A percentile compares a stretch with the other conserved stretches of the same genome.
Conservation (phyloP, 1,139 yeast genomes). For the Hyphopichia khmerensis region DNA sequence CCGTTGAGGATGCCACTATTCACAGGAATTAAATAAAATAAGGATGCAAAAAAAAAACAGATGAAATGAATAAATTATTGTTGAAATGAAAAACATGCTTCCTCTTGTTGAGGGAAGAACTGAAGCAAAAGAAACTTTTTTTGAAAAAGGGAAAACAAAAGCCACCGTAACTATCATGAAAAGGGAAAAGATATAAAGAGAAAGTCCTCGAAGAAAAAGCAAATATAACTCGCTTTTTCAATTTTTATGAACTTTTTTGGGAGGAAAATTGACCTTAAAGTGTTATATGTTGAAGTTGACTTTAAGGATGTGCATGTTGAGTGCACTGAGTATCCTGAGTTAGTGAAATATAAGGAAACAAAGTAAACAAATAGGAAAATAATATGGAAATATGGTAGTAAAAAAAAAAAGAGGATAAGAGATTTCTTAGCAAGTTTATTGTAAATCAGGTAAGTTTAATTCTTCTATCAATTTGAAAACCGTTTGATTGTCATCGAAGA, state of each 20-base stretch:
- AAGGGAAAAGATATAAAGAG: slow-evolving; percentile 3
- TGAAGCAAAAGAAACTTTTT: slow-evolving; percentile 10
- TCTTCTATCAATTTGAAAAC: slow-evolving; percentile 44
- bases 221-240: too few relatives aligned
- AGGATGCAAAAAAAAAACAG: slow-evolving; percentile 6
- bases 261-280: background rate
- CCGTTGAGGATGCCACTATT: slow-evolving; percentile 36
- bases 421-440: slow-evolving; percentile 7
- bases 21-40: slow-evolving; percentile 18
- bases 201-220: background rate
- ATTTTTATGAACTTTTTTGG: background rate
- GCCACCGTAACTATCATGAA: slow-evolving; percentile 16
- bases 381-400: slow-evolving; percentile 1
- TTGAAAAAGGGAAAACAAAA: slow-evolving; percentile 12
- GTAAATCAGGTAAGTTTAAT: slow-evolving; percentile 19
- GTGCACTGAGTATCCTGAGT: slow-evolving; percentile 28
- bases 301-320: slow-evolving; percentile 24
- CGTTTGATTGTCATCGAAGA: slow-evolving; percentile 48
- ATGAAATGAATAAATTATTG: slow-evolving; percentile 13
- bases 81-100: slow-evolving; percentile 20
- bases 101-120: background rate
- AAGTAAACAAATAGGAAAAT: background rate
- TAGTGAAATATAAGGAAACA: slow-evolving; percentile 19
- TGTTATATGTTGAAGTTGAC: slow-evolving; percentile 15
- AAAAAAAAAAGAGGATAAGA: slow-evolving; percentile 5